A percentile compares a stretch with the other conserved stretches of the same genome.
phyloP scores from a whole-genome alignment of 225 moss, liverwort and hornwort species.

The Lunularia cruciata region DNA sequence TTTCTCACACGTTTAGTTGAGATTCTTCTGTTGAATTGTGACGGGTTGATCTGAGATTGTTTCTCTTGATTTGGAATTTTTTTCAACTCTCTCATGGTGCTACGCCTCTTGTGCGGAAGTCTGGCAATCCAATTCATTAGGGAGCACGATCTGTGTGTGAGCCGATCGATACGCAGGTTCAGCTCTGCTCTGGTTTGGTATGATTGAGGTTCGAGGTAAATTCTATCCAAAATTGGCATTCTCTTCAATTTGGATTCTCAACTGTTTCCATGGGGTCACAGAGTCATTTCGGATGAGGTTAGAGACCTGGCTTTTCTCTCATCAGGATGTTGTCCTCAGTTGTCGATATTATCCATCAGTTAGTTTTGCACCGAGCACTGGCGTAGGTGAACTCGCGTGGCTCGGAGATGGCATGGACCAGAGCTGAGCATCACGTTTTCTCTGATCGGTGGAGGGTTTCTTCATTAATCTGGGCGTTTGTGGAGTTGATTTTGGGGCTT shows the following conservation, averaged over 20 bases:
- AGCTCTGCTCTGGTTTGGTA: background rate
- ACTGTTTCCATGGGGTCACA: background rate
- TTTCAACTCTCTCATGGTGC: background rate
- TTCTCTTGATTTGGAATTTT: conserved; percentile 4
- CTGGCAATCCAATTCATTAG: background rate
- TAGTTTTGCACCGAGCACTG: conserved; percentile 6
- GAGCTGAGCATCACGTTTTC: conserved; percentile 14
- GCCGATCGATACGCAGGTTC: background rate
- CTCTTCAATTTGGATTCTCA: background rate
- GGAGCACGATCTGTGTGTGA: conserved; percentile 4
- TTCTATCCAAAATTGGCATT: background rate
- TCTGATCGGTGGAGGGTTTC: conserved; percentile 37
- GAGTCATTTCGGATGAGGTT: conserved; percentile 11
- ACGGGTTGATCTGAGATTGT: background rate
- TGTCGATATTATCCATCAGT: conserved; percentile 1
- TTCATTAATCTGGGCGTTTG: conserved; percentile 22
- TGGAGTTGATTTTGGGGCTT: conserved; percentile 32
- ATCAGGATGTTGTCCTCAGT: conserved; percentile 21
- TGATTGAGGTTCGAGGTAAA: conserved; percentile 2
- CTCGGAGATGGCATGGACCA: conserved; percentile 33
- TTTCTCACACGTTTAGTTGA: background rate
- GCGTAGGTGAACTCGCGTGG: conserved; percentile 5
- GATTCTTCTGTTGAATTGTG: background rate
- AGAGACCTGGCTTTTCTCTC: background rate
- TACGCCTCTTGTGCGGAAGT: background rate